Evolutionary conservation across 768 basidiomycete species (phyloP), one percentile per base, ranked within the genome.

Genomic region (Suillus variegatus): DNA sequence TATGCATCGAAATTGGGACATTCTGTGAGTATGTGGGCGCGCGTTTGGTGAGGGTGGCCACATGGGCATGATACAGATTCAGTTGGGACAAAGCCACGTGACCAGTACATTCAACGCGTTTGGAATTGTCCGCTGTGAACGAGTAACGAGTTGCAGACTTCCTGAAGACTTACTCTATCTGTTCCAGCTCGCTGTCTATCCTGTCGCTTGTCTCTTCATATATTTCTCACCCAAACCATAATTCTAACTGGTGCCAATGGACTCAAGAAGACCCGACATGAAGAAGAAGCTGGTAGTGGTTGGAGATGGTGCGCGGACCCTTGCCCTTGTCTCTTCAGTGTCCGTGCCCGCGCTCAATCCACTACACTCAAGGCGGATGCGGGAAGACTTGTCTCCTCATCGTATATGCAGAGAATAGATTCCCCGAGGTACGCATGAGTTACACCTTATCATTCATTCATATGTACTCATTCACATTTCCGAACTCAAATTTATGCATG

Each of bases 361-460:
- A 66, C 67, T 69, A 66, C 63, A 64, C 71, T 76, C 68, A 73
- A 91, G 90, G 91, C 78, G 91, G 92, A 66, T 93, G 92, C 74
- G 92, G 92, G 73, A 94, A 97, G 87, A 97, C 95, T 56, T 97
- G 95, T 85, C 84, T 97, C 66, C 87, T 97, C 71, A 97, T 97
- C 72, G 95, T 96, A 44, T 97, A 97, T 74, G 95, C 95, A 28
- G 94, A 97, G 79, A 97, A 97, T 76, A 87, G 95, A 47, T 97
- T 97, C 74, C 95, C 95, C 52, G 95, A 97, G 86, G 94, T 96
- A 80, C 74, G 85, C 73, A 65, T 66, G 70, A 60, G 38, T 65
- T 60, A 9, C 52, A 13, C 40, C 38, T 32, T 41, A 54, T 61
- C 60, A 61, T 55, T 54, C 41, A 62, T 58, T 65, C 46, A 64